A percentile compares a stretch with the other conserved stretches of the same genome.
phyloP scores from a whole-genome alignment of 2,329 filamentous ascomycete species.

The Nemania sp. region DNA sequence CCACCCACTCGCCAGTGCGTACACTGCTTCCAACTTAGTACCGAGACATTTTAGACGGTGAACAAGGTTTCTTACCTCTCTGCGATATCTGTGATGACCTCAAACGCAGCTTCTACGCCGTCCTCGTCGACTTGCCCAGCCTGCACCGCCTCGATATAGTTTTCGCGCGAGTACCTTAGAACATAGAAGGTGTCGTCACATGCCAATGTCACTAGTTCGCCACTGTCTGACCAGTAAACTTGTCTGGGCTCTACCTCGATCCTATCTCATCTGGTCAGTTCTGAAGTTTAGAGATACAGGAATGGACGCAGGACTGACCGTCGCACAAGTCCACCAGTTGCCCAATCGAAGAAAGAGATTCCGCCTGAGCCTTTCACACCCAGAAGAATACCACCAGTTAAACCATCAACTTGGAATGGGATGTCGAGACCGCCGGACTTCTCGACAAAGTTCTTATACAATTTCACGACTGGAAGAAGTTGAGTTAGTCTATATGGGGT shows the following conservation, averaged over 20 bases:
- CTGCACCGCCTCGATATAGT: conserved; percentile 85
- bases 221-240: conserved; percentile 97
- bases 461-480: conserved; percentile 71
- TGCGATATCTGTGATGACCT: conserved; percentile 94
- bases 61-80: conserved; percentile 72
- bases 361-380: conserved; percentile 96
- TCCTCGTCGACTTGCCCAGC: conserved; percentile 86
- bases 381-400: conserved; percentile 88
- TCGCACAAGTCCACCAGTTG: conserved; percentile 86
- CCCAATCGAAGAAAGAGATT: conserved; percentile 97
- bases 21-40: conserved; percentile 67
- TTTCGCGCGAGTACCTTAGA: conserved; percentile 88
- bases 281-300: too few species aligned
- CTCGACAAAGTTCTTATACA: conserved; percentile 98
- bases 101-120: conserved; percentile 94
- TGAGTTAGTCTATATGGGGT: conserved; percentile 10
- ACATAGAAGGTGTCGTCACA: conserved; percentile 98
- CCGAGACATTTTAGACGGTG: background rate
- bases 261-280: too few species aligned
- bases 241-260: conserved; percentile 82
- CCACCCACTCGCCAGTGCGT: conserved; percentile 96
- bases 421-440: conserved; percentile 90
- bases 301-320: too few species aligned
- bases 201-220: conserved; percentile 90
- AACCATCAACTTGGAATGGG: conserved; percentile 92